Conservation (phyloP, 768 basidiomycete species). For the Hericium alpestre region DNA sequence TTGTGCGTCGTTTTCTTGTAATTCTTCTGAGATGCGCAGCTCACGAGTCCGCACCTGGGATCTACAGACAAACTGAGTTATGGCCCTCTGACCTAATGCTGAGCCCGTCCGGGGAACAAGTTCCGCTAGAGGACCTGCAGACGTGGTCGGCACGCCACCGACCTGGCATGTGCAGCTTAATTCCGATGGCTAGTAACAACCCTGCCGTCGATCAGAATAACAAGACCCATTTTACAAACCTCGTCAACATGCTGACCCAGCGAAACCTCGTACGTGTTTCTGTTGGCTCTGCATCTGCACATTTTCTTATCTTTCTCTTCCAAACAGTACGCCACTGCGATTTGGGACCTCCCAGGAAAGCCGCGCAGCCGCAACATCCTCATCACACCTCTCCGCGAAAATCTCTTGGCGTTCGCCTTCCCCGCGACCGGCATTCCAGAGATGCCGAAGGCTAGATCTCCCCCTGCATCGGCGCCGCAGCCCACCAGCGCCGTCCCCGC, state of each 20-base stretch:
- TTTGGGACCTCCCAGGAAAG: constrained; percentile 10
- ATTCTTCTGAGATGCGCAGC: not conserved
- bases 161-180: constrained; percentile 5
- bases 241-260: no score
- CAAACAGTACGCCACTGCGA: constrained; percentile 10
- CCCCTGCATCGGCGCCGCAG: not conserved
- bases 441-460: constrained; percentile 2
- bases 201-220: no score
- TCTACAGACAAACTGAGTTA: not conserved
- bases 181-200: not conserved
- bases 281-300: not conserved
- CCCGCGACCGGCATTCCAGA: constrained; percentile 10
- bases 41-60: not conserved
- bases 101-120: constrained; percentile 3
- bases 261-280: constrained; percentile 4
- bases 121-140: constrained; percentile 8
- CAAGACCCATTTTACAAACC: no score
- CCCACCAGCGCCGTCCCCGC: not conserved
- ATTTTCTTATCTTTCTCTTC: not conserved
- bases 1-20: constrained; percentile 1
- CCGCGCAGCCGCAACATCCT: constrained; percentile 6
- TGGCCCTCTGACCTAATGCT: constrained; percentile 10
- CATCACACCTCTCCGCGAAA: constrained; percentile 8
- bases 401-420: constrained; percentile 8
- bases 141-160: constrained; percentile 7